Percentiles rank a stretch among this genome's conserved stretches.
These are phyloP conservation scores for Populus tomentosa DNA, from an alignment of 441 rosid species.

Conservation along the genomic window DNA sequence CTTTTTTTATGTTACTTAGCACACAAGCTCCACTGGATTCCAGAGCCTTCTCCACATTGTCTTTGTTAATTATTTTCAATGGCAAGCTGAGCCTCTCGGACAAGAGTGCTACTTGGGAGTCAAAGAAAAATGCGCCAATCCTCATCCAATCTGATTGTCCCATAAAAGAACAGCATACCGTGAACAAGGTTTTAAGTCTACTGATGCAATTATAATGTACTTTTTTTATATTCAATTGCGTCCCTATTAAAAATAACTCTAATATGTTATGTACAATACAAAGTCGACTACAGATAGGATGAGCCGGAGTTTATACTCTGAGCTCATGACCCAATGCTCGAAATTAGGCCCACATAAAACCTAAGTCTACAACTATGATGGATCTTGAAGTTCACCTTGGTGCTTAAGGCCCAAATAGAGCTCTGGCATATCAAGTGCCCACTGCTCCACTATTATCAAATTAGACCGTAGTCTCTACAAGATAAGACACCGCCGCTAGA, in stretches of 20 bases:
- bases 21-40: constrained; percentile 48
- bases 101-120: constrained; percentile 57
- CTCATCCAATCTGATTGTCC: constrained; percentile 81
- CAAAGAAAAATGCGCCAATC: constrained; percentile 79
- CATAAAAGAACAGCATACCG: constrained; percentile 1
- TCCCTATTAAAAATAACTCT: neutral
- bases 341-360: no score
- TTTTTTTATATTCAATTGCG: neutral
- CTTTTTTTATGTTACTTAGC: constrained; percentile 60
- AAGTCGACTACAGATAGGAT: neutral
- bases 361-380: no score
- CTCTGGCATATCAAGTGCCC: no score
- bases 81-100: constrained; percentile 50
- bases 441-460: no score
- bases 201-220: neutral
- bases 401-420: no score
- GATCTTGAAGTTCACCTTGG: no score
- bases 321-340: no score
- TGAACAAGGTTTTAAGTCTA: neutral
- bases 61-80: constrained; percentile 37
- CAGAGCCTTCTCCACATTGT: constrained; percentile 39
- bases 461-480: no score
- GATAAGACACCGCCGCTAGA: no score
- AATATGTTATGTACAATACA: neutral
- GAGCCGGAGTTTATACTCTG: no score